Evolutionary conservation across 192 early-diverging fungal genomes (phyloP).

Genomic region (Umbelopsis vinacea): DNA sequence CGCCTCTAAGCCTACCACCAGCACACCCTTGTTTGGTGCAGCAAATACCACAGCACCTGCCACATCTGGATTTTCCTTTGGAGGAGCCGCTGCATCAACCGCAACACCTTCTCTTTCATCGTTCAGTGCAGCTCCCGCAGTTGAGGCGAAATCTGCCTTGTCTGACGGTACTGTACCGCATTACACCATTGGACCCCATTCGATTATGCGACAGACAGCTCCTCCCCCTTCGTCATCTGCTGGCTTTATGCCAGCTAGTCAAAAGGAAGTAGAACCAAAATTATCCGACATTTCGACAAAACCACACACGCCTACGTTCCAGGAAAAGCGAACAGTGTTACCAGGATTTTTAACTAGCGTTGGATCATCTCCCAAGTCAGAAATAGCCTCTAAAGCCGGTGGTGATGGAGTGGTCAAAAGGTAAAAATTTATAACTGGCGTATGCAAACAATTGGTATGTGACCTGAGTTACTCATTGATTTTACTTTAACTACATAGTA

Average conservation of each 20-base stretch:
- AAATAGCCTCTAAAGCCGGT: neutral
- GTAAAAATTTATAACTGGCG: neutral
- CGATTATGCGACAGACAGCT: conserved; percentile 21
- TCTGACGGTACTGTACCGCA: conserved; percentile 8
- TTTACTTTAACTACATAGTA: neutral
- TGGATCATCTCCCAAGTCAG: neutral
- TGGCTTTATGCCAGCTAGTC: neutral
- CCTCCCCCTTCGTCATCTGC: conserved; percentile 4
- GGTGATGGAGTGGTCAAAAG: neutral
- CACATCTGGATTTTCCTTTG: conserved; percentile 13
- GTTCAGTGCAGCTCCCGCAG: neutral
- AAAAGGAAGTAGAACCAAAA: conserved; percentile 5
- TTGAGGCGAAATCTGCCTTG: neutral
- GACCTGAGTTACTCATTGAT: neutral
- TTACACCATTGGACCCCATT: conserved; percentile 15
- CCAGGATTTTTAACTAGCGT: conserved; percentile 10
- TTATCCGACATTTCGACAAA: neutral
- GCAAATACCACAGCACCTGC: neutral
- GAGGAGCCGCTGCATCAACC: neutral
- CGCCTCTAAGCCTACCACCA: neutral
- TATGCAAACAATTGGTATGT: neutral
- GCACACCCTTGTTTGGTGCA: neutral
- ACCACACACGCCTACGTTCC: neutral
- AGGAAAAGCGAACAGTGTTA: conserved; percentile 8
- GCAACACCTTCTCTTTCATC: neutral